These are phyloP conservation scores for Cruciata laevipes DNA, from an alignment of 257 asterid species.

Conservation along the genomic window DNA sequence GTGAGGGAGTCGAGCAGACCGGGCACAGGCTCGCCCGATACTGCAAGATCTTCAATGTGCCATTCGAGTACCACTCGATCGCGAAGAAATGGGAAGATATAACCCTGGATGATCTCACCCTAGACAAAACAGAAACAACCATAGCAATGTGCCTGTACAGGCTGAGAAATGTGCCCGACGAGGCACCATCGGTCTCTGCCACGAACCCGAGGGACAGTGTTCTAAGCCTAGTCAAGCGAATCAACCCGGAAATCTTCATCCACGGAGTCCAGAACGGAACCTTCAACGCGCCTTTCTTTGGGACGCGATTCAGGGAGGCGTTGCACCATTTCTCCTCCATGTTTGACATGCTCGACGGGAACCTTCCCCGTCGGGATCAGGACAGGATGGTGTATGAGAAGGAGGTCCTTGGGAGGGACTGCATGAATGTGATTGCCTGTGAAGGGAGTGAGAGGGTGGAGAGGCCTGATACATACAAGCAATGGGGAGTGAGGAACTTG, in stretches of 20 bases:
- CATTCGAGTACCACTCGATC: not conserved
- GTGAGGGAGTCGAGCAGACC: not conserved
- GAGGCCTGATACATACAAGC: constrained; percentile 6
- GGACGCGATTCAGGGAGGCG: not conserved
- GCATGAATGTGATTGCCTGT: constrained; percentile 5
- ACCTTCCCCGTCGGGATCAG: not conserved
- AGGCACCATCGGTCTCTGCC: not conserved
- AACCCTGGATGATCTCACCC: not conserved
- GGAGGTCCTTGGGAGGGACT: constrained; percentile 2
- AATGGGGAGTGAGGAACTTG: not conserved
- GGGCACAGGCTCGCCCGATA: constrained; percentile 2
- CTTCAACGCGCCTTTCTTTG: not conserved
- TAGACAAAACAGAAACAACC: not conserved
- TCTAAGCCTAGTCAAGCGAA: not conserved
- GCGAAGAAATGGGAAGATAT: constrained; percentile 6
- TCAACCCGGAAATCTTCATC: constrained; percentile 2
- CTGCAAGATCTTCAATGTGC: not conserved
- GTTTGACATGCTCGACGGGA: constrained; percentile 4
- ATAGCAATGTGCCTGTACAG: constrained; percentile 1
- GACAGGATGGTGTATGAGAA: constrained; percentile 3
- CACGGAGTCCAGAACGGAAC: not conserved
- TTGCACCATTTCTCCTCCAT: constrained; percentile 5
- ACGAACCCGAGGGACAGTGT: not conserved
- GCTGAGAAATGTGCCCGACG: not conserved
- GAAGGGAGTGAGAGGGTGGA: constrained; percentile 6